Base-by-base conservation (phyloP, 2,329 filamentous ascomycete genomes). In the Penicillium decumbens region DNA sequence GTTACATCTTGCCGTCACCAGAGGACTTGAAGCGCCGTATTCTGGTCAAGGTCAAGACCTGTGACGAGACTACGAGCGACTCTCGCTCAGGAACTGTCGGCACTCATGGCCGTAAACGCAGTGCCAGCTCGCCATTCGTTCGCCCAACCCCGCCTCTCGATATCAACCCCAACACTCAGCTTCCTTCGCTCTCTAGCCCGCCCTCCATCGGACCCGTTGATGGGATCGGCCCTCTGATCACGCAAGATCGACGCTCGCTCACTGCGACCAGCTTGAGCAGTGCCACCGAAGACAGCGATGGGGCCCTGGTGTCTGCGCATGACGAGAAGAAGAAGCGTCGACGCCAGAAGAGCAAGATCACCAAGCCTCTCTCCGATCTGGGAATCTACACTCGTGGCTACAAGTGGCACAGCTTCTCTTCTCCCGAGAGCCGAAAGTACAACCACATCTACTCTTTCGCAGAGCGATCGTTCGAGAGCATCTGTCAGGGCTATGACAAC, bases 401-500 rank as follows among this genome's bases (percentile, higher is more conserved):
- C 69, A 95, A 95, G 66, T 95, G 93, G 68, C 80, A 81, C 29
- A 87, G 88, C 37, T 95, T 95, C 65, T 82, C 85, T 49, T 80
- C 81, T 10, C 75, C 84, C 0, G 88, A 92, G 53, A 91, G 89
- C 60, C 89, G 89, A 72, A 82, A 83, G 37, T 93, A 84, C 75
- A 97, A 97, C 69, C 93, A 98, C 72, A 88, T 97, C 61, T 91
- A 93, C 69, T 97, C 93, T 0, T 90, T 97, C 72, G 89, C 89
- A 67, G 93, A 98, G 73, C 83, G 85, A 49, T 89, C 85, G 5
- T 96, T 96, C 62, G 83, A 89, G 60, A 87, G 83, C 64, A 82
- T 93, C 62, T 90, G 85, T 63, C 85, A 85, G 56, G 83, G 86
- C 40, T 80, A 83, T 40, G 86, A 88, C 23, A 83, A 83, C 51